Conservation (phyloP, 73 alveolate species). For the Uronychia setigera region DNA sequence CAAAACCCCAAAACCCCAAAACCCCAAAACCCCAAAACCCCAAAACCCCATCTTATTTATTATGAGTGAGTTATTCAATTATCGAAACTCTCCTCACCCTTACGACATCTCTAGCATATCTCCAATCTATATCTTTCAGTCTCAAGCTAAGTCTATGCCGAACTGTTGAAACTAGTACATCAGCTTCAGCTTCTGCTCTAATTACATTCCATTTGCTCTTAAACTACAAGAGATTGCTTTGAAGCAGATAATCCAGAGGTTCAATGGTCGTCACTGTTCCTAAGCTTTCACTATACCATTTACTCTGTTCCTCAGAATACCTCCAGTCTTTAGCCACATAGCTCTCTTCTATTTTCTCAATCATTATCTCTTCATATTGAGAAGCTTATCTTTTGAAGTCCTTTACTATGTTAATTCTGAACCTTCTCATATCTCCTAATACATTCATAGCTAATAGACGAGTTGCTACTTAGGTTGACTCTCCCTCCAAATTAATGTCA, state of each 20-base stretch:
- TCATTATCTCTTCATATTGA: background rate
- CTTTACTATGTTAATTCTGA: no score
- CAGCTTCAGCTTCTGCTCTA: background rate
- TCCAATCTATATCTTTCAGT: background rate
- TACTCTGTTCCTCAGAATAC: background rate
- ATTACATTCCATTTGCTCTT: background rate
- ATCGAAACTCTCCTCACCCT: no score
- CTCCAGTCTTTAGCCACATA: background rate
- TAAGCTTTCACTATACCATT: constrained; percentile 1
- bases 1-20: no score
- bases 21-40: no score
- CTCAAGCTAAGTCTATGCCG: background rate
- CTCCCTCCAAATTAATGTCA: no score
- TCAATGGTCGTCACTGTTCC: background rate
- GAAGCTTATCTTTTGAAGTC: background rate
- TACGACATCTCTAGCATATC: no score
- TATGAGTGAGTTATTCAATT: no score
- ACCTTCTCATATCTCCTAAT: no score
- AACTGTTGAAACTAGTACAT: background rate
- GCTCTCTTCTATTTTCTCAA: background rate
- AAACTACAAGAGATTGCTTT: background rate
- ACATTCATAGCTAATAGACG: no score
- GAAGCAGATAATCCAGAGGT: background rate
- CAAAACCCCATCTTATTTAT: no score
- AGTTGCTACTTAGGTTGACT: no score